Evolutionary conservation across 768 basidiomycete genomes (phyloP), one percentile per base, ranked within the genome.

Genomic region (Lactarius deliciosus): DNA sequence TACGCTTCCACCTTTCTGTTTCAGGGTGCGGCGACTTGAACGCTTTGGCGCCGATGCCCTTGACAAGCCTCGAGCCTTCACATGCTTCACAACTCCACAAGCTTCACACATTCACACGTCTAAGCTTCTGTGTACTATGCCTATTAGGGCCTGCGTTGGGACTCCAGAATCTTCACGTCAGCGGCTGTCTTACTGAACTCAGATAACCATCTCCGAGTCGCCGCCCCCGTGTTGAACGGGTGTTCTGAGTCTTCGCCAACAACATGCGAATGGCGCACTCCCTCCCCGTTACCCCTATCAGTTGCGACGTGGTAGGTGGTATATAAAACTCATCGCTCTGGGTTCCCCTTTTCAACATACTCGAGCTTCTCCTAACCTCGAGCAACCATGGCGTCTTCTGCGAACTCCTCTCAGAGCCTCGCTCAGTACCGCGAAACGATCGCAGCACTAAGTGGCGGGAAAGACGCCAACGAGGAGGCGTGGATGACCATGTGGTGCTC

Each of bases 401-500:
- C 8, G 6, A 30, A n/a, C 55, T 25, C 47, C 22, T 57, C 55
- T 10, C 55, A 57, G 34, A 30, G 55, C 20, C 55, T 57, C 22
- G 55, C 34, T 57, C 30, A 57, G 55, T 57, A 57, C 34, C 55
- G 55, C 9, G 55, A 57, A n/a, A 10, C 28, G 30, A 57, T 57
- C 28, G 55, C 55, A 18, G n/a, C 55, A 3, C 55, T 57, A 13
- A 57, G 55, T 34, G 55, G 55, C 6, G 55, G 55, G 7, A 57
- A 57, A 57, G 55, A 57, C 1, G 55, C 55, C 18, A 57, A 57
- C 16, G 55, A 57, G n/a, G 55, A 57, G 30, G 55, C 55, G 8
- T 57, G 55, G 55, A 57, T 57, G 55, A 57, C 55, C 16, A 68
- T 68, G 66, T 68, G 66, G 66, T 64, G 57, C 57, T 65, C 64